These are phyloP conservation scores for Debaryomyces udenii DNA, from an alignment of 1,139 yeast species.

Conservation along the genomic window DNA sequence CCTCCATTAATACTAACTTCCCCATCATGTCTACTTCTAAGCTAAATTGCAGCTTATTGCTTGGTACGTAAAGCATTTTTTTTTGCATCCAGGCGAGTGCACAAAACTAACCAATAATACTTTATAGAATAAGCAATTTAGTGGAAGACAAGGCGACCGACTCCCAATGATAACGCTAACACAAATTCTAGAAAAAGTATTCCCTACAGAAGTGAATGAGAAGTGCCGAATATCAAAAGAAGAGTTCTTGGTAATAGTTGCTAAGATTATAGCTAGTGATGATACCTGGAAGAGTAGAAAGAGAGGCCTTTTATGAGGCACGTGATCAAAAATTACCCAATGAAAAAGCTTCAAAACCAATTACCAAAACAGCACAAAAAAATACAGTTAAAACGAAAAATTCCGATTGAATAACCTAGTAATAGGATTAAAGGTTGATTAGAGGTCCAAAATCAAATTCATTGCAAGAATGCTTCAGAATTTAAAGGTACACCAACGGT, in stretches of 20 bases:
- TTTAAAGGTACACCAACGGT: slow-evolving; percentile 20
- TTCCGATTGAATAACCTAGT: neutral
- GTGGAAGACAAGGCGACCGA: slow-evolving; percentile 9
- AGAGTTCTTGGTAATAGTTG: slow-evolving; percentile 9
- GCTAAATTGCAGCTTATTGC: slow-evolving; percentile 10
- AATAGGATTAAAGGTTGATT: slow-evolving; percentile 7
- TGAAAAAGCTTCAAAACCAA: slow-evolving; percentile 26
- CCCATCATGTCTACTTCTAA: slow-evolving; percentile 3
- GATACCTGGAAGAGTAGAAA: neutral
- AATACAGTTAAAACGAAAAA: slow-evolving; percentile 6
- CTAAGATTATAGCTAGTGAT: slow-evolving; percentile 3
- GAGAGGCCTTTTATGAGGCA: neutral
- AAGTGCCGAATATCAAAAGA: neutral
- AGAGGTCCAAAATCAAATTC: slow-evolving; percentile 4
- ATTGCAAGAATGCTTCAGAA: slow-evolving; percentile 26
- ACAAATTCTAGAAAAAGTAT: slow-evolving; percentile 2
- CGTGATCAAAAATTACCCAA: slow-evolving; percentile 20
- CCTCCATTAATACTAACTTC: neutral
- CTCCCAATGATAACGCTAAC: slow-evolving; percentile 9
- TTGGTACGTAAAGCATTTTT: slow-evolving; percentile 11
- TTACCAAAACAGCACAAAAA: slow-evolving; percentile 23
- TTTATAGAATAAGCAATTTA: slow-evolving; percentile 10
- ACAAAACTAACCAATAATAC: slow-evolving; percentile 8
- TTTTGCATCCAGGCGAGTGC: slow-evolving; percentile 6
- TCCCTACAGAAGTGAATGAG: neutral